Percentiles rank a stretch among this genome's conserved stretches.
Evolutionary conservation across 768 basidiomycete genomes (phyloP).

Genomic region (Kwoniella sp.): DNA sequence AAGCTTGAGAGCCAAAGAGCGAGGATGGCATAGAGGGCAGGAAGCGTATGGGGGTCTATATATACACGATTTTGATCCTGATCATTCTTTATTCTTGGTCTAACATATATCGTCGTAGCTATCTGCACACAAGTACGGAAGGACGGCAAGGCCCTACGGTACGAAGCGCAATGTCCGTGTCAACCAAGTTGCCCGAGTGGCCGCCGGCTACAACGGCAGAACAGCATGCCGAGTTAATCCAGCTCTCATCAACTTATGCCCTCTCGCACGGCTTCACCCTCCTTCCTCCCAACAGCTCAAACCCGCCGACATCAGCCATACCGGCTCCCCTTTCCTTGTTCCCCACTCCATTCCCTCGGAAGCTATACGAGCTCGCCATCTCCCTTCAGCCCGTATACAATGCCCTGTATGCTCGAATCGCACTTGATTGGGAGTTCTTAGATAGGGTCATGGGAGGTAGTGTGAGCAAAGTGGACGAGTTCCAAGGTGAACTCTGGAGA

Average conservation of each 20-base stretch:
- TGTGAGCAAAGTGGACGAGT: conserved; percentile 79
- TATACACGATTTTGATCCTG: no score
- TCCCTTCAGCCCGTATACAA: conserved; percentile 78
- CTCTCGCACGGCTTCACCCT: conserved; percentile 71
- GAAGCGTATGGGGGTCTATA: no score
- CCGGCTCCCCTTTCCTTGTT: conserved; percentile 88
- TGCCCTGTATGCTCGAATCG: conserved; percentile 77
- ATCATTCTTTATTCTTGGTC: no score
- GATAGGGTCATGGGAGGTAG: conserved; percentile 84
- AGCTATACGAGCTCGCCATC: conserved; percentile 68
- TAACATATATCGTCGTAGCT: no score
- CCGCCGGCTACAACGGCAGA: conserved; percentile 68
- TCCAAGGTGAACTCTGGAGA: conserved; percentile 81
- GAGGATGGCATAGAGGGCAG: no score
- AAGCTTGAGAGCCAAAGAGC: no score
- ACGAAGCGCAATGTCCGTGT: conserved; percentile 15
- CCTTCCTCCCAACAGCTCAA: conserved; percentile 56
- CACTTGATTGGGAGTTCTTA: conserved; percentile 75
- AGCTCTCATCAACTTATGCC: conserved; percentile 76
- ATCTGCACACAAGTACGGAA: no score
- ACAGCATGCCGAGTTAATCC: conserved; percentile 65
- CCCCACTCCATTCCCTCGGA: conserved; percentile 80
- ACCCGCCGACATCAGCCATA: conserved; percentile 65
- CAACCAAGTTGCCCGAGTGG: conserved; percentile 61
- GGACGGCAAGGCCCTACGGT: no score